phyloP scores from a whole-genome alignment of 2,329 filamentous ascomycete genomes.

The Nemania sp. region DNA sequence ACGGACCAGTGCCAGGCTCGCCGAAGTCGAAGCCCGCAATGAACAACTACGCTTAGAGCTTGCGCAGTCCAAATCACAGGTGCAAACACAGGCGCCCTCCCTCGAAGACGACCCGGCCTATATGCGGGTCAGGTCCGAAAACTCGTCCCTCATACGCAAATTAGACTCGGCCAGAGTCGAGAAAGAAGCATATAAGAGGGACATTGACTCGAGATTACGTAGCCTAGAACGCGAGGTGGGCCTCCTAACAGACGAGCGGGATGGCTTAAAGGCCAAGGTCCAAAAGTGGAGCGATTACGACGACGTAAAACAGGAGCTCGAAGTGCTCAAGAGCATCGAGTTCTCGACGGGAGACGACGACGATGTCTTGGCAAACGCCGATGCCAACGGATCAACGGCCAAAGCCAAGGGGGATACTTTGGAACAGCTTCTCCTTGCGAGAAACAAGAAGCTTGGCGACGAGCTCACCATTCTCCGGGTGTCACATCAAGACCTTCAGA shows the following conservation, averaged over 20 bases:
- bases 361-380: constrained; percentile 52
- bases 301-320: constrained; percentile 91
- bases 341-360: constrained; percentile 90
- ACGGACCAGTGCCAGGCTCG: constrained; percentile 80
- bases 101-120: constrained; percentile 90
- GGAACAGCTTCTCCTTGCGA: constrained; percentile 85
- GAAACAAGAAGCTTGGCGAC: constrained; percentile 95
- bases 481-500: constrained; percentile 89
- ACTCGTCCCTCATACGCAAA: constrained; percentile 86
- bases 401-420: constrained; percentile 76
- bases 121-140: constrained; percentile 87
- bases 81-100: constrained; percentile 61
- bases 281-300: constrained; percentile 94
- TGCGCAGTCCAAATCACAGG: constrained; percentile 80
- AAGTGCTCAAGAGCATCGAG: constrained; percentile 96
- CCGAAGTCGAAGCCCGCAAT: constrained; percentile 90
- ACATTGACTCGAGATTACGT: constrained; percentile 74
- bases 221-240: constrained; percentile 78
- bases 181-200: constrained; percentile 76
- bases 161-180: constrained; percentile 83
- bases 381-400: constrained; percentile 52
- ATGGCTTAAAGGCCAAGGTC: constrained; percentile 77
- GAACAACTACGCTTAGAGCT: constrained; percentile 90
- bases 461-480: constrained; percentile 91
- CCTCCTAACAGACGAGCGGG: constrained; percentile 77